Conservation (phyloP, 257 asterid genomes). For the Solanum clarkiae region DNA sequence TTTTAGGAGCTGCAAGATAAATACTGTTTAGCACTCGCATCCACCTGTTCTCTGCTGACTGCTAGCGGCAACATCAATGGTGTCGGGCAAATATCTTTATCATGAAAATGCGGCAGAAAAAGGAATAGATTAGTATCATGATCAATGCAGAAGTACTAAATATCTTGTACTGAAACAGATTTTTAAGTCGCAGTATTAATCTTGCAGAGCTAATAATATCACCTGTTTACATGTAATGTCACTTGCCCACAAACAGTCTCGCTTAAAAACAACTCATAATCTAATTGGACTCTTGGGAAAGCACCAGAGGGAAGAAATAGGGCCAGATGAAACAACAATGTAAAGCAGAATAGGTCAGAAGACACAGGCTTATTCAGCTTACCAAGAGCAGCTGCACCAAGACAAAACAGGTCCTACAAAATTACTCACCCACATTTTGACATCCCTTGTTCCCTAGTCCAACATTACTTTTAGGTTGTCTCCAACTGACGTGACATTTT, state of each 20-base stretch:
- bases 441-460: neutral
- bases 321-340: neutral
- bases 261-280: neutral
- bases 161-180: neutral
- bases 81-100: slow-evolving; percentile 82
- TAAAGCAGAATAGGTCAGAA: neutral
- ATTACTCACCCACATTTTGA: neutral
- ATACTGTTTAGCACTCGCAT: slow-evolving; percentile 47
- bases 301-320: neutral
- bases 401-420: neutral
- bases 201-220: neutral
- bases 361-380: neutral
- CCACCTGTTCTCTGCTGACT: slow-evolving; percentile 63
- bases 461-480: neutral
- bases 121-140: neutral
- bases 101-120: neutral
- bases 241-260: neutral
- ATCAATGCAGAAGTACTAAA: neutral
- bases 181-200: neutral
- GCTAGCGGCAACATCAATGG: slow-evolving; percentile 73
- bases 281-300: neutral
- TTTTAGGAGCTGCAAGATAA: neutral
- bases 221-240: neutral
- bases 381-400: neutral
- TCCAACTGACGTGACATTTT: neutral